These are phyloP conservation scores for Plenodomus biglobosus DNA, from an alignment of 2,329 filamentous ascomycete genomes.

Conservation along the genomic window DNA sequence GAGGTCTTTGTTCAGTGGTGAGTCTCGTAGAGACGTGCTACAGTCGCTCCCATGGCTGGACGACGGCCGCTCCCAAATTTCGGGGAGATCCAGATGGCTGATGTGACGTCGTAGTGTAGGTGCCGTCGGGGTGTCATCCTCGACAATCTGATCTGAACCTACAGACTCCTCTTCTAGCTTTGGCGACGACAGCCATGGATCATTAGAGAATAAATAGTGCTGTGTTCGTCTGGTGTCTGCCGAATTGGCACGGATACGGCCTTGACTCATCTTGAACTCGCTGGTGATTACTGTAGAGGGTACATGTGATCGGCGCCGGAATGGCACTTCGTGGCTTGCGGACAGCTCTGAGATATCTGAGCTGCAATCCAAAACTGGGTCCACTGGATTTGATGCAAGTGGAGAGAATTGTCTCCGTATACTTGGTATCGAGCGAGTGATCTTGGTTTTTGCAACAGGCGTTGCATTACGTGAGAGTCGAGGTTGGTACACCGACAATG, in stretches of 20 bases:
- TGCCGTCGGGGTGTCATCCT: constrained; percentile 18
- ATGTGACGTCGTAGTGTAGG: constrained; percentile 27
- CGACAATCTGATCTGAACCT: constrained; percentile 10
- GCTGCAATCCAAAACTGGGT: constrained; percentile 16
- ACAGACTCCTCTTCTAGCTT: constrained; percentile 19
- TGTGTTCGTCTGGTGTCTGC: constrained; percentile 29
- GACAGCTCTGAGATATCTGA: constrained; percentile 16
- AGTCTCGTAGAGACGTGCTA: constrained; percentile 16
- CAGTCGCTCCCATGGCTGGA: constrained; percentile 30
- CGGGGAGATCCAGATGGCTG: constrained; percentile 14
- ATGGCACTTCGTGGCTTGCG: constrained; percentile 5
- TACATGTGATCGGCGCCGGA: constrained; percentile 27
- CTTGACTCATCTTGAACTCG: constrained; percentile 17
- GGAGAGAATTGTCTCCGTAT: constrained; percentile 32
- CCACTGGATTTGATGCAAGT: constrained; percentile 38
- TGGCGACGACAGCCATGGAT: constrained; percentile 33
- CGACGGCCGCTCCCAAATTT: constrained; percentile 25
- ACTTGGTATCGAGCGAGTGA: constrained; percentile 14
- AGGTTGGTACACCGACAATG: constrained; percentile 34
- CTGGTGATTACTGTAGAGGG: constrained; percentile 15
- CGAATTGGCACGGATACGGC: constrained; percentile 35
- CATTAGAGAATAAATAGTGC: constrained; percentile 30
- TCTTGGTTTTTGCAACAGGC: constrained; percentile 4
- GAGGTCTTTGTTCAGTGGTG: constrained; percentile 32
- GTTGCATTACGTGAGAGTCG: constrained; percentile 14